Conservation (phyloP, 2,329 filamentous ascomycete genomes). For the Phoma sp. region DNA sequence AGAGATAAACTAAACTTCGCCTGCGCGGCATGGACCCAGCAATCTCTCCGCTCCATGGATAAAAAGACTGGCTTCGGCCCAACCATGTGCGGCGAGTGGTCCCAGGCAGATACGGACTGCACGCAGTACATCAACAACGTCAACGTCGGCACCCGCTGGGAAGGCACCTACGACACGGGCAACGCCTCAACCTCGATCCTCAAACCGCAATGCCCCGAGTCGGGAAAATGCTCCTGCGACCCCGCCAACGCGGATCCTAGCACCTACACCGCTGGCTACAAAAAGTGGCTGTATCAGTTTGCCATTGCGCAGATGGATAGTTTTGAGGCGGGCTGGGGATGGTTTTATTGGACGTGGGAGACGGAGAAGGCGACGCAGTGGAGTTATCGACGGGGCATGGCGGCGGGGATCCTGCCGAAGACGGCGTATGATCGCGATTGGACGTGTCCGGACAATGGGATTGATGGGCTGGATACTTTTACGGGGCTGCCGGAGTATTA, state of each 20-base stretch:
- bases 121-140: slow-evolving; percentile 88
- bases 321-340: slow-evolving; percentile 93
- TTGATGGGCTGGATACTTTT: slow-evolving; percentile 50
- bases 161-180: slow-evolving; percentile 80
- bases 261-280: slow-evolving; percentile 76
- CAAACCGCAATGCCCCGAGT: slow-evolving; percentile 75
- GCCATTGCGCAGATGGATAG: slow-evolving; percentile 95
- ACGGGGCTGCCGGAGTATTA: slow-evolving; percentile 56
- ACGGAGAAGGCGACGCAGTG: slow-evolving; percentile 87
- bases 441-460: slow-evolving; percentile 46
- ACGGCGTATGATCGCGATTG: slow-evolving; percentile 54
- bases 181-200: slow-evolving; percentile 68
- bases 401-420: slow-evolving; percentile 77
- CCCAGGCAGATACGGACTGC: slow-evolving; percentile 96
- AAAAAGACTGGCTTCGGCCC: slow-evolving; percentile 84
- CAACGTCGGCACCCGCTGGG: slow-evolving; percentile 86
- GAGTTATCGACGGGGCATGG: slow-evolving; percentile 85
- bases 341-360: slow-evolving; percentile 99
- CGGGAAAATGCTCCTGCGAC: slow-evolving; percentile 73
- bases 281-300: slow-evolving; percentile 85
- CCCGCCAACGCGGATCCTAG: slow-evolving; percentile 76
- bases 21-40: slow-evolving; percentile 84
- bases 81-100: slow-evolving; percentile 96
- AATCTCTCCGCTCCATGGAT: slow-evolving; percentile 76
- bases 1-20: slow-evolving; percentile 85